These are phyloP conservation scores for Penicillium sp. DNA, from an alignment of 2,329 filamentous ascomycete genomes.

Conservation along the genomic window DNA sequence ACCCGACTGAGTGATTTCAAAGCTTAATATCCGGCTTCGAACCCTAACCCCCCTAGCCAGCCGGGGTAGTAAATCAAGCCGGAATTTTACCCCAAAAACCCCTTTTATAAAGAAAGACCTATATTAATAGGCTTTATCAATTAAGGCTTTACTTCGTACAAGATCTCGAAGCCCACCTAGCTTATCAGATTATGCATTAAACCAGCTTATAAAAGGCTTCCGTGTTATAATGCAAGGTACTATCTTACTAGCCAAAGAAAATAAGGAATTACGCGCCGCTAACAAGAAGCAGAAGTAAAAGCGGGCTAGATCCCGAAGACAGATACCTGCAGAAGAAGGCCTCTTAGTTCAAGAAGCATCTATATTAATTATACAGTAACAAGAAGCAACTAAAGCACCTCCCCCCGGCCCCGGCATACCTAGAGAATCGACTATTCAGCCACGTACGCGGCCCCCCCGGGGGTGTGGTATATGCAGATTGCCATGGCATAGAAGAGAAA, in stretches of 20 bases:
- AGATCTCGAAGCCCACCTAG: neutral
- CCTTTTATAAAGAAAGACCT: neutral
- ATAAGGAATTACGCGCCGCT: neutral
- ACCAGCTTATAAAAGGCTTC: neutral
- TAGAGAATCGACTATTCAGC: too few species aligned
- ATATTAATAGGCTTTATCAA: neutral
- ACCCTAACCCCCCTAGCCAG: too few species aligned
- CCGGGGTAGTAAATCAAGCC: neutral
- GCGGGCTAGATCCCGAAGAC: fast-evolving
- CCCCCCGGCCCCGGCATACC: too few species aligned
- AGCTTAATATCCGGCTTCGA: too few species aligned
- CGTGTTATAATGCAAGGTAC: neutral
- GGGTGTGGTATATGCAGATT: too few species aligned
- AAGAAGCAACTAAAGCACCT: too few species aligned
- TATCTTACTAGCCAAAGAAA: neutral
- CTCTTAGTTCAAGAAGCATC: neutral
- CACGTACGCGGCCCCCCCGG: too few species aligned
- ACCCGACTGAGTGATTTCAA: too few species aligned
- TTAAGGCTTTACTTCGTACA: neutral
- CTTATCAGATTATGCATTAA: neutral
- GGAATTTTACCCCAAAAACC: neutral
- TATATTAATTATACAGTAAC: too few species aligned
- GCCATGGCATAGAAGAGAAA: too few species aligned
- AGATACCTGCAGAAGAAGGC: neutral
- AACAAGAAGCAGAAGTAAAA: neutral